Evolutionary conservation across 306 rosid genomes (phyloP), one percentile per base, ranked within the genome.

Genomic region (Medicago arabica): DNA sequence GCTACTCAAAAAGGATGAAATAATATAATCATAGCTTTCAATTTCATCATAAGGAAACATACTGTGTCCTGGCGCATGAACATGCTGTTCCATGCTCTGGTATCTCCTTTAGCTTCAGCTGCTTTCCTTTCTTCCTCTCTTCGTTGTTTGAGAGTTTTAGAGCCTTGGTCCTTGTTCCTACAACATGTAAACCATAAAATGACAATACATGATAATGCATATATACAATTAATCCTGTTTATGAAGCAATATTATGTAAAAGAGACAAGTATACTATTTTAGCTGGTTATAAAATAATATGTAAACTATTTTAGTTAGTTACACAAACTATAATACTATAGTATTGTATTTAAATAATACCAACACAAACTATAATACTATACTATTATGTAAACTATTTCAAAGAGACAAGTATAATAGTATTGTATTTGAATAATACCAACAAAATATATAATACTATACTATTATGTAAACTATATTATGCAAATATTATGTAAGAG

Each of bases 11-110:
- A 62, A 10, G 69, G 49, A 36, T 16, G 9, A 39, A 64, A 64
- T 17, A 16, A 16, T 65, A 17, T 11, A 31, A 39, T 39, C 9
- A 10, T 21, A 21, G 23, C 1, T 61, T 34, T 61, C 74, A 77
- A 53, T 72, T 84, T 21, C 21, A 34, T 66, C 17, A 39, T 66
- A 75, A 79, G 72, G 68, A 50, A 64, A 59, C 93, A 81, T 92
- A 95, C 98, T 9, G 97, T 86, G 72, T 95, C 98, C 76, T 97
- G 65, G 55, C 92, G 93, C 95, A 95, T 90, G 87, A 84, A 95
- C 76, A 95, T 87, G 83, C 91, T 89, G 80, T 95, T 95, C 98
- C 97, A 95, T 72, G 96, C 97, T 89, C 84, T 86, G 68, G 96
- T 89, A 78, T 95, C 89, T 57, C 98, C 98, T 57, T 96, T 81